A percentile compares a stretch with the other conserved stretches of the same genome.
phyloP scores from a whole-genome alignment of 2,329 filamentous ascomycete species.

The Fusarium sp. region DNA sequence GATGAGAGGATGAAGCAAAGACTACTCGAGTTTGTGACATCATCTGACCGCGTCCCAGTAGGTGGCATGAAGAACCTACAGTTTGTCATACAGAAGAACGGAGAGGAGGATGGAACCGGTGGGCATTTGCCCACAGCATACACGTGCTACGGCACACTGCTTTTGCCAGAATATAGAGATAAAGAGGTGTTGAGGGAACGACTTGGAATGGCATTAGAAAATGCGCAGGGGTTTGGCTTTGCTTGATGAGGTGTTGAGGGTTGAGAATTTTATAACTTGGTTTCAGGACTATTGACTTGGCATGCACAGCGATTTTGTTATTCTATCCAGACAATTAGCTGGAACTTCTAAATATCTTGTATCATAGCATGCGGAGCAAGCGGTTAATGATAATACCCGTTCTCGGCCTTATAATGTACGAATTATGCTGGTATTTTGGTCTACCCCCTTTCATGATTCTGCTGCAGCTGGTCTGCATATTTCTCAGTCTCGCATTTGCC shows the following conservation, averaged over 20 bases:
- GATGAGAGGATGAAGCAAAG: constrained; percentile 77
- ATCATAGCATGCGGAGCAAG: constrained; percentile 10
- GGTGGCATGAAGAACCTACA: constrained; percentile 85
- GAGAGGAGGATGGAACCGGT: constrained; percentile 67
- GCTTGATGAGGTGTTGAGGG: constrained; percentile 60
- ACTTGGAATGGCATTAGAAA: constrained; percentile 86
- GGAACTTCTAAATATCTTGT: background rate
- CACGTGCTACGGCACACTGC: constrained; percentile 91
- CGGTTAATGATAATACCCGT: constrained; percentile 1
- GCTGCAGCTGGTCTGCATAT: background rate
- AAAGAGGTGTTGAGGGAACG: constrained; percentile 79
- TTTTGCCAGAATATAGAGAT: constrained; percentile 85
- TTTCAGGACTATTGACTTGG: background rate
- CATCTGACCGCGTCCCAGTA: constrained; percentile 89
- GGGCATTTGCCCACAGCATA: constrained; percentile 84
- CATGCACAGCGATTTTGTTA: background rate
- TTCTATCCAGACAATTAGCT: background rate
- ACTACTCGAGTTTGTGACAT: constrained; percentile 94
- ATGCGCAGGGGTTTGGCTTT: constrained; percentile 90
- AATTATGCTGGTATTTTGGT: background rate
- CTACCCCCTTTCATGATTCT: background rate
- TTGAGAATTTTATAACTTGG: background rate
- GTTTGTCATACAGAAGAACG: constrained; percentile 86
- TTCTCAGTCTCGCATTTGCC: constrained; percentile 80
- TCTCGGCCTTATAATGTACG: background rate